Base-by-base conservation (phyloP, 1,139 yeast species). In the Zygotorulaspora mrakii region DNA sequence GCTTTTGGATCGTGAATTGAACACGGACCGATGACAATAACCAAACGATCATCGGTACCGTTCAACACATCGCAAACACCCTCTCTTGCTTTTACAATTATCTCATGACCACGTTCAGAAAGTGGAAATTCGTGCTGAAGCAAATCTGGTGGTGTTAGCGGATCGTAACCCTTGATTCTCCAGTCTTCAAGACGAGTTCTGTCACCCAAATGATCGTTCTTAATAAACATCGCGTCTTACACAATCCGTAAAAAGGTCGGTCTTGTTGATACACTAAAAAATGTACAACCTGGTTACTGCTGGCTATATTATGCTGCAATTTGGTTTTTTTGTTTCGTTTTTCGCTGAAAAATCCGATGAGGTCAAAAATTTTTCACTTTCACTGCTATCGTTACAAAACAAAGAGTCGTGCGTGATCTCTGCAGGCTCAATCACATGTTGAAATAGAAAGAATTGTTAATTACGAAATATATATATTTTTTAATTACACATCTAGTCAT, bases 91-190 rank as follows among this genome's bases (percentile, higher is more conserved):
- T 73, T 69, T 36, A 82, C 62, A 40, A 91, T 86, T 44, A 70
- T 78, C 37, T 75, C 68, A 50, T 74, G 75, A 39, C 84, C 77
- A 38, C 69, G 65, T 32, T 74, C 75, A 13, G 81, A 68, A 32
- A 87, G 74, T 14, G 94, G 95, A 61, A 73, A 73, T 62, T 91
- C 97, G 53, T 84, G 89, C 65, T 91, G 98, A 39, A 91, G 77
- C 46, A 91, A 74, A 63, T 87, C 96, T 31, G 98, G 98, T 18
- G 98, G 87, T 11, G 94, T 83, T 51, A 91, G 72, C 24, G 98
- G 97, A 60, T 89, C 91, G 75, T 89, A 91, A 33, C 98, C 98
- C 47, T 80, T 73, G 59, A 85, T 82, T 77, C 96, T 81, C 94
- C 94, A 86, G 68, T 87, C 95, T 67, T 87, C 95, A 59, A 84